Evolutionary conservation across 1,284 basidiomycete genomes (phyloP), one percentile per base, ranked within the genome.

Genomic region (Boletus smithii): DNA sequence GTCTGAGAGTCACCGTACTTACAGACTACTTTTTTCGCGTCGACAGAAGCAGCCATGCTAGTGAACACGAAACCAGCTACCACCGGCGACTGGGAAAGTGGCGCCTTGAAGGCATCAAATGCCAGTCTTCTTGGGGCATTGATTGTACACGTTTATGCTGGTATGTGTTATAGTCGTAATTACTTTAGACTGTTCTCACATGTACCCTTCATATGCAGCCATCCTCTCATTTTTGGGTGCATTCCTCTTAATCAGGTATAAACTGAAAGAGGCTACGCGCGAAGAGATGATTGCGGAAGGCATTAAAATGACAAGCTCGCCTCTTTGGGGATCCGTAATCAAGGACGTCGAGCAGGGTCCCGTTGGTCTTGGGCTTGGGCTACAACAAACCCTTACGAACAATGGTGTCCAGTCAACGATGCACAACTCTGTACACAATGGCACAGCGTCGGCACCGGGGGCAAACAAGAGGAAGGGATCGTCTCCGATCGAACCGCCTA

Each of bases 11-110:
- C 32, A 27, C 22, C 14, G 23, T 43, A 1, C 18, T 23, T 46
- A 7, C 49, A 82, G 81, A 80, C 80, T 0, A 81, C 80, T 0
- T 83, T 83, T 62, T 81, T 83, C 54, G 81, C 80, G 5, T 73
- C 77, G 0, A 77, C 73, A 11, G 79, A 82, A 59, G 75, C 76
- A 0, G 68, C 66, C 0, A 66, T 80, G 58, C 58, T 83, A 11
- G 70, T 77, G 17, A 73, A 72, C 37, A 67, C 71, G 2, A 70
- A 69, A 4, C 67, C 67, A 14, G 50, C 53, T 10, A 54, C 48
- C 33, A 45, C 34, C 1, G 32, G 18, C 0, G 43, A 58, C 14
- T 38, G 3, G 3, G 20, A 3, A 0, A 52, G 41, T 20, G 42
- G 32, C 6, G n/a, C 52, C 5, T 51, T 67, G 30, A 65, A 72